These are phyloP conservation scores for Botrytis squamosa DNA, from an alignment of 2,329 filamentous ascomycete genomes.

Conservation along the genomic window DNA sequence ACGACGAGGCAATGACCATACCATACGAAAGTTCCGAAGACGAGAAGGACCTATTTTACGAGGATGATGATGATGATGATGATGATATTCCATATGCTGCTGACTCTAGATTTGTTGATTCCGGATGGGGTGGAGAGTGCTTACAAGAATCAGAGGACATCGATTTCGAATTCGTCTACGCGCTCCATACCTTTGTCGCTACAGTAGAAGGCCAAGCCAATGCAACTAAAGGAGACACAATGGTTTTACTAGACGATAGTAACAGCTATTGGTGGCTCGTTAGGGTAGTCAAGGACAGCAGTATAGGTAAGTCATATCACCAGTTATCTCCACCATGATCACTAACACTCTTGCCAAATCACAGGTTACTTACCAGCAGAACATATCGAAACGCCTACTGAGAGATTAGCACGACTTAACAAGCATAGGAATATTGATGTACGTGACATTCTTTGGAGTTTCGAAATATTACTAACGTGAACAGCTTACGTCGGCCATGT, in stretches of 20 bases:
- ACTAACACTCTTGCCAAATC: slow-evolving; percentile 10
- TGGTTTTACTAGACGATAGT: slow-evolving; percentile 96
- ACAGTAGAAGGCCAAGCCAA: slow-evolving; percentile 98
- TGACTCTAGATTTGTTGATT: slow-evolving; percentile 65
- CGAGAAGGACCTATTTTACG: slow-evolving; percentile 37
- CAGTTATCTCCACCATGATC: neutral
- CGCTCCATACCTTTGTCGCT: slow-evolving; percentile 93
- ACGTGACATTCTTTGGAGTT: slow-evolving; percentile 42
- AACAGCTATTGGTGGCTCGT: slow-evolving; percentile 99
- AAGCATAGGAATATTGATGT: slow-evolving; percentile 98
- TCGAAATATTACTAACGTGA: slow-evolving; percentile 24
- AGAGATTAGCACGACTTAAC: slow-evolving; percentile 87
- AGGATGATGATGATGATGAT: slow-evolving; percentile 51
- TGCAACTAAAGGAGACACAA: slow-evolving; percentile 96
- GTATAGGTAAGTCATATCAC: slow-evolving; percentile 61
- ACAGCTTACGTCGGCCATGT: slow-evolving; percentile 68
- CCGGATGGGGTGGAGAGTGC: slow-evolving; percentile 74
- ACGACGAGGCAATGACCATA: slow-evolving; percentile 31
- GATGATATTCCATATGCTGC: slow-evolving; percentile 50
- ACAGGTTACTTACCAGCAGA: slow-evolving; percentile 92
- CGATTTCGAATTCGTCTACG: slow-evolving; percentile 99
- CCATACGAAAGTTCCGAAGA: slow-evolving; percentile 36
- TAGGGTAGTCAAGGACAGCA: slow-evolving; percentile 93
- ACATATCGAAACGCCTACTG: slow-evolving; percentile 96
- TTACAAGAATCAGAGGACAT: slow-evolving; percentile 97